Evolutionary conservation across 345 rosid genomes (phyloP), one percentile per base, ranked within the genome.

Genomic region (Populus pruinosa): DNA sequence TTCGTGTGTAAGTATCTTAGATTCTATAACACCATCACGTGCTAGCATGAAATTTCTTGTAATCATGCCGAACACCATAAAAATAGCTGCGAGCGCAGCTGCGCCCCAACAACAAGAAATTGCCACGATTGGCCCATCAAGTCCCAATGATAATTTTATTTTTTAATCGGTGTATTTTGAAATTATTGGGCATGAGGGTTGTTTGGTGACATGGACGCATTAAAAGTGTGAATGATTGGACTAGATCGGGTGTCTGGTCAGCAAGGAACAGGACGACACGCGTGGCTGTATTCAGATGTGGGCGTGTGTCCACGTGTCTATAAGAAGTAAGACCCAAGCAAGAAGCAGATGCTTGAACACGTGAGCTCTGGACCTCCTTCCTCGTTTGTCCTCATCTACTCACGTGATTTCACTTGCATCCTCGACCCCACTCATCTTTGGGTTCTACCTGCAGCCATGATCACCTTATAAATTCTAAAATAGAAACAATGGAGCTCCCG

Each of bases 211-310:
- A 4, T 59, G 2, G 44, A 41, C 12, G 11, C 4, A 0, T 2
- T 4, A 21, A 1, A 14, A n/a, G 17, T 72, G 1, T 56, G 53
- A 27, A 76, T 69, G 79, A 76, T 76, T 69, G 71, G 64, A n/a
- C 17, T 2, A 50, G 59, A 50, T 13, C 14, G 43, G 53, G 67
- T 56, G 79, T 76, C 68, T 12, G 56, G 21, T 10, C 27, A 18
- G 73, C n/a, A 41, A 69, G 74, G 39, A 59, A 59, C 79, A 56
- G n/a, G 21, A 59, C 17, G 33, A 69, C 79, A 69, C 69, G 74
- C 74, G 74, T 59, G 79, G 68, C 20, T 14, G 16, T 2, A 6
- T 35, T 23, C 27, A 27, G 10, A 39, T 8, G 18, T 2, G 29
- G n/a, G 4, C 8, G 1, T 13, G 50, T 14, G 23, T 41, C 73